A percentile compares a stretch with the other conserved stretches of the same genome.
These are phyloP conservation scores for Dactylellina drechsleri DNA, from an alignment of 2,329 filamentous ascomycete genomes.

Conservation along the genomic window DNA sequence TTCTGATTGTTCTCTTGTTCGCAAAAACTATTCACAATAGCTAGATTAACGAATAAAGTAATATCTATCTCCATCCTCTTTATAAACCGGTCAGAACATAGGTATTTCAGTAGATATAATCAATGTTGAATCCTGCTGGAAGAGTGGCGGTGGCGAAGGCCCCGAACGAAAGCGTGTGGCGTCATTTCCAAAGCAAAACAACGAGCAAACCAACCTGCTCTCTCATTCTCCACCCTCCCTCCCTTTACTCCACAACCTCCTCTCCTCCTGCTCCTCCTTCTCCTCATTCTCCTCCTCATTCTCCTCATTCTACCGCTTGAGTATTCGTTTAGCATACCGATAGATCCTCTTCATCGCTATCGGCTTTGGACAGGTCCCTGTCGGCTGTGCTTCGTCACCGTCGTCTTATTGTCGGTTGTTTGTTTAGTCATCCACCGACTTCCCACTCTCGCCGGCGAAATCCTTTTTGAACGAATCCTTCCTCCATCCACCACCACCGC, in stretches of 20 bases:
- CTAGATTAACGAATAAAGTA: no score
- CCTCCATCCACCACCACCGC: background rate
- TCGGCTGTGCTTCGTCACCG: background rate
- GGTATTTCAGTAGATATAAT: no score
- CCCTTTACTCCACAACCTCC: slow-evolving; percentile 2
- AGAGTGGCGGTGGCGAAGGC: slow-evolving; percentile 5
- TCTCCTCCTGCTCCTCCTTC: background rate
- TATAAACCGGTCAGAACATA: no score
- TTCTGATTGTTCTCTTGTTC: background rate
- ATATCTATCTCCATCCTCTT: no score
- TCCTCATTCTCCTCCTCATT: background rate
- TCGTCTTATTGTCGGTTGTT: background rate
- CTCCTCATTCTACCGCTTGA: background rate
- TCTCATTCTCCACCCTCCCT: background rate
- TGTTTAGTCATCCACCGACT: background rate
- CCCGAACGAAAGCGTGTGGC: background rate
- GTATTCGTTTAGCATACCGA: background rate
- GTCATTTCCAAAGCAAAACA: slow-evolving; percentile 4
- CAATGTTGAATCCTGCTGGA: background rate
- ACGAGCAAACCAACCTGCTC: background rate
- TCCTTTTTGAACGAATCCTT: background rate
- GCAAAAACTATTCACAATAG: background rate
- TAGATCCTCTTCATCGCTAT: background rate
- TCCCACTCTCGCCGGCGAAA: background rate
- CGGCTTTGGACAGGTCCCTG: background rate